These are phyloP conservation scores for Elaeagnus macrophylla DNA, from an alignment of 306 rosid genomes.

Conservation along the genomic window DNA sequence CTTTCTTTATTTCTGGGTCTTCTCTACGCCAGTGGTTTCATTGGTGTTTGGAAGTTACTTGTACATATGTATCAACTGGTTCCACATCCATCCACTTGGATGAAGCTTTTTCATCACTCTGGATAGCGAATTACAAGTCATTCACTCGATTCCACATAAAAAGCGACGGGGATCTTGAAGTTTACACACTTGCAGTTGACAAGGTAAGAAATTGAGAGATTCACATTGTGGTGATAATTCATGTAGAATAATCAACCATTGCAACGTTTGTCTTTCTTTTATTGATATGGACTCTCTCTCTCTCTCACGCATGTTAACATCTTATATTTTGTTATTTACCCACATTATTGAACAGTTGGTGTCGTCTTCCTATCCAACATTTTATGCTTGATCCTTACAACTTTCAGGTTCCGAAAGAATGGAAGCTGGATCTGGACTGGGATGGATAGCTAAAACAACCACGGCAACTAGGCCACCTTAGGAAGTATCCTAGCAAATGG, in stretches of 20 bases:
- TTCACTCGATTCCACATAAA: conserved; percentile 82
- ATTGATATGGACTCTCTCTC: too few species aligned
- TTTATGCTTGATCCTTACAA: too few species aligned
- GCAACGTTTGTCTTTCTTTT: too few species aligned
- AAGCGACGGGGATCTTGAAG: conserved; percentile 76
- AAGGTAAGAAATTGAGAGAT: conserved; percentile 43
- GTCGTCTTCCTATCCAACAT: too few species aligned
- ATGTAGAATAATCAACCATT: too few species aligned
- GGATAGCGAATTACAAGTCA: conserved; percentile 89
- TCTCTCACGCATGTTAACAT: too few species aligned
- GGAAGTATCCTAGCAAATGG: conserved; percentile 49
- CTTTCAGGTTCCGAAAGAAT: conserved; percentile 53
- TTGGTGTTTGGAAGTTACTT: conserved; percentile 85
- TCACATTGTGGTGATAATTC: too few species aligned
- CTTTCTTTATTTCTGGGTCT: too few species aligned
- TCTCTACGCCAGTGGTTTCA: conserved; percentile 91
- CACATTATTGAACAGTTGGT: too few species aligned
- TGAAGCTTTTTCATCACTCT: conserved; percentile 92
- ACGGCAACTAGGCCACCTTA: conserved; percentile 33
- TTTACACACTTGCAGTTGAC: conserved; percentile 84
- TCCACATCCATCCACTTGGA: conserved; percentile 89
- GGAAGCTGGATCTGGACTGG: conserved; percentile 57
- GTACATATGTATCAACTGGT: conserved; percentile 92
- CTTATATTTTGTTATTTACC: too few species aligned
- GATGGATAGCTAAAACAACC: conserved; percentile 34